Percentiles rank a stretch among this genome's conserved stretches.
Evolutionary conservation across 129 eudicot species (phyloP).

Genomic region (Helianthus tuberosus): DNA sequence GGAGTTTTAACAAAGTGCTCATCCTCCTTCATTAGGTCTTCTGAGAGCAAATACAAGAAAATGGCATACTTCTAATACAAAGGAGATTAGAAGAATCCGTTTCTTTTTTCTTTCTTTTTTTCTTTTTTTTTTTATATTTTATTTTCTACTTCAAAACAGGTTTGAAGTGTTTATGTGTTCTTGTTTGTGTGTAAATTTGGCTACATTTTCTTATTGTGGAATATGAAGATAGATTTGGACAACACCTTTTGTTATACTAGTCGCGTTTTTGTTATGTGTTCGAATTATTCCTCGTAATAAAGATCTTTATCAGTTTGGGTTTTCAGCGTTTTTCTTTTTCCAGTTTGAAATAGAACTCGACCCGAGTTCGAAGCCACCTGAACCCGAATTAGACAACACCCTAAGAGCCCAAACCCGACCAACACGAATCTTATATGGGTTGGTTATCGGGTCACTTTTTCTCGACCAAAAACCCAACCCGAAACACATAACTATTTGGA

Average conservation of each 20-base stretch:
- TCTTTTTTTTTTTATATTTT: neutral
- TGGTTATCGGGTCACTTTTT: too few species aligned
- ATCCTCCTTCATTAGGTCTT: conserved; percentile 69
- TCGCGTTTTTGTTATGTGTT: neutral
- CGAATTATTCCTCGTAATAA: neutral
- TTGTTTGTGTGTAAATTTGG: conserved; percentile 63
- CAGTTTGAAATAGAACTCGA: too few species aligned
- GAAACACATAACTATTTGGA: too few species aligned
- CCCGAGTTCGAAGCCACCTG: too few species aligned
- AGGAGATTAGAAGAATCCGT: conserved; percentile 27
- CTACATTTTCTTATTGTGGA: conserved; percentile 43
- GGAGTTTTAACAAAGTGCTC: conserved; percentile 73
- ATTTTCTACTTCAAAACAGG: conserved; percentile 35
- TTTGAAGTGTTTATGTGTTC: conserved; percentile 38
- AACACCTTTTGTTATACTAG: neutral
- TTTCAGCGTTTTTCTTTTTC: too few species aligned
- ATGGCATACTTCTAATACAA: conserved; percentile 40
- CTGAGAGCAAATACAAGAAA: conserved; percentile 43
- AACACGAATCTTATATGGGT: too few species aligned
- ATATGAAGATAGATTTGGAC: conserved; percentile 41
- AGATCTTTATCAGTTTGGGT: neutral
- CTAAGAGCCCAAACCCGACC: too few species aligned
- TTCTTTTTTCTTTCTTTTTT: neutral
- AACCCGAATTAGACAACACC: too few species aligned
- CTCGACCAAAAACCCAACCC: too few species aligned